These are phyloP conservation scores for Naganishia vaughanmartiniae DNA, from an alignment of 768 basidiomycete genomes.

Conservation along the genomic window DNA sequence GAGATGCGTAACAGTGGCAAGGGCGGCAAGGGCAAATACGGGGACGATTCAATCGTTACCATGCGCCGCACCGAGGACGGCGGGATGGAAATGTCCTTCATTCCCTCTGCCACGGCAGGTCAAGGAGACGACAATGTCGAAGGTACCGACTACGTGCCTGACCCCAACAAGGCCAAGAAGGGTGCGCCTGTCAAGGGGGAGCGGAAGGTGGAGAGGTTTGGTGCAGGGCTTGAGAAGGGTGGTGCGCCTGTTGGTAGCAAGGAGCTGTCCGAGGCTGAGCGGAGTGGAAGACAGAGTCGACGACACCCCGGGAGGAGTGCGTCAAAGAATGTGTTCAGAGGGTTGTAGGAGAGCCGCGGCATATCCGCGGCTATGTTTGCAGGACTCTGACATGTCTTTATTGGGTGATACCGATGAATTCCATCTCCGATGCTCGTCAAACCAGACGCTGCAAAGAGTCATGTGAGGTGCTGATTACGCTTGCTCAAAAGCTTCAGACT, in stretches of 20 bases:
- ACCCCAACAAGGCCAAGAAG: slow-evolving; percentile 35
- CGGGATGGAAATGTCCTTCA: slow-evolving; percentile 79
- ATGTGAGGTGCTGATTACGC: no score
- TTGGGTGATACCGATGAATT: no score
- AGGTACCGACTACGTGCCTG: slow-evolving; percentile 38
- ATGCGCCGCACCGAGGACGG: slow-evolving; percentile 56
- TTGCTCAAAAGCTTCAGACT: no score
- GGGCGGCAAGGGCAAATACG: slow-evolving; percentile 18
- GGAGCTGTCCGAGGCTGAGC: slow-evolving; percentile 60
- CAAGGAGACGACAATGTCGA: slow-evolving; percentile 37
- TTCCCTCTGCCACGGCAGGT: slow-evolving; percentile 58
- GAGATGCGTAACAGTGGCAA: no score
- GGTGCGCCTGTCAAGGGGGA: slow-evolving; percentile 43
- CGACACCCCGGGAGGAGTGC: slow-evolving; percentile 80
- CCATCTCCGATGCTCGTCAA: no score
- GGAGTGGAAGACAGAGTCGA: slow-evolving; percentile 74
- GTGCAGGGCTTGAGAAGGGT: slow-evolving; percentile 84
- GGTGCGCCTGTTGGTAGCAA: slow-evolving; percentile 54
- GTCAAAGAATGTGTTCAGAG: slow-evolving; percentile 67
- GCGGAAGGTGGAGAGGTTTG: slow-evolving; percentile 66
- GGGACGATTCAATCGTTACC: slow-evolving; percentile 36
- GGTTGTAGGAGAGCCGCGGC: slow-evolving; percentile 17
- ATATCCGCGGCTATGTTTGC: no score
- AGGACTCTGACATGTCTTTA: no score
- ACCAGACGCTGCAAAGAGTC: no score